These are phyloP conservation scores for Myxozyma melibiosi DNA, from an alignment of 805 yeast genomes.

Conservation along the genomic window DNA sequence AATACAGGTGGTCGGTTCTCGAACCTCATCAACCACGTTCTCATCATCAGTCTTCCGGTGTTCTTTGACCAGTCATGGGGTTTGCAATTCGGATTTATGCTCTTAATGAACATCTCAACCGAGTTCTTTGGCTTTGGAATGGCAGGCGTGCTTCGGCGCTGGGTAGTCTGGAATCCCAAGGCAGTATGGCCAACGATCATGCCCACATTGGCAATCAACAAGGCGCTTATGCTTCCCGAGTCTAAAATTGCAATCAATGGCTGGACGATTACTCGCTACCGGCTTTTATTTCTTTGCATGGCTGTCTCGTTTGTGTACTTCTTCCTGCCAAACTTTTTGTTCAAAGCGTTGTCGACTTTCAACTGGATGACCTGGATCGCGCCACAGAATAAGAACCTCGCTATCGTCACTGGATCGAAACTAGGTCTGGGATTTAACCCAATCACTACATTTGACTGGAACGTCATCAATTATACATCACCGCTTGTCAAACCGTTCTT, in stretches of 20 bases:
- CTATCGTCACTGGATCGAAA: conserved; percentile 63
- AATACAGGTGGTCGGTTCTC: conserved; percentile 22
- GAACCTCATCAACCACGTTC: conserved; percentile 47
- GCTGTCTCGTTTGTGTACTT: conserved; percentile 50
- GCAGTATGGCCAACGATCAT: conserved; percentile 59
- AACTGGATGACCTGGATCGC: conserved; percentile 66
- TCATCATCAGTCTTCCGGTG: conserved; percentile 35
- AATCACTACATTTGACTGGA: conserved; percentile 72
- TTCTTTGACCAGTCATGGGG: conserved; percentile 44
- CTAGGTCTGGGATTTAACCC: conserved; percentile 71
- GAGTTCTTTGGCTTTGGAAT: conserved; percentile 68
- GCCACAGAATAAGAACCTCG: conserved; percentile 58
- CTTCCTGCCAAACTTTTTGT: conserved; percentile 64
- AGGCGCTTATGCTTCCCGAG: conserved; percentile 50
- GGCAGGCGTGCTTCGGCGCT: conserved; percentile 64
- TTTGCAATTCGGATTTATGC: conserved; percentile 53
- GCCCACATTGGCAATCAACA: conserved; percentile 54
- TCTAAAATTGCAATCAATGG: conserved; percentile 53
- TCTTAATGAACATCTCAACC: conserved; percentile 55
- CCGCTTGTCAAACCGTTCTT: conserved; percentile 24
- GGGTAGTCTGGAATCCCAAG: conserved; percentile 59
- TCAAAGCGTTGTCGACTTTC: conserved; percentile 62
- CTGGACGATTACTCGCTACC: conserved; percentile 60
- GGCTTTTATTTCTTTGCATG: conserved; percentile 51
- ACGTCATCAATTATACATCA: conserved; percentile 39